Conservation (phyloP, 306 rosid species). For the Crataegus laevigata region DNA sequence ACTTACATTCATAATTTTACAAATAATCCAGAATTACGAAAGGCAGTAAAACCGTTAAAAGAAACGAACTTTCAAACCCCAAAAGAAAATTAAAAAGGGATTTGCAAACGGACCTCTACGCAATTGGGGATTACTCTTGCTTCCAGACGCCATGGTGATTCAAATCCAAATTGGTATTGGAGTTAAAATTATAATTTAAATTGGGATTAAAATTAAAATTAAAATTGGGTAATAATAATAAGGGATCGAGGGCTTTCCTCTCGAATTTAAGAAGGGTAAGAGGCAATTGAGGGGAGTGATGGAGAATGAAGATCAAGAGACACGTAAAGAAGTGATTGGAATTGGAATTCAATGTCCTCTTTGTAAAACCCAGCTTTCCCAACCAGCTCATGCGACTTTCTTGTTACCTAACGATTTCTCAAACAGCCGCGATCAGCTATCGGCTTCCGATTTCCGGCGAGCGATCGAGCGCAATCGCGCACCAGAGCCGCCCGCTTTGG, state of each 20-base stretch:
- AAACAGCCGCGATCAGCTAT: background rate
- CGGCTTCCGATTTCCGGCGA: background rate
- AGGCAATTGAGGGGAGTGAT: constrained; percentile 67
- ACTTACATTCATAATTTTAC: background rate
- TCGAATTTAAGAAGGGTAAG: constrained; percentile 35
- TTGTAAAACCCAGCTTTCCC: constrained; percentile 63
- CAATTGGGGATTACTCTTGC: constrained; percentile 58
- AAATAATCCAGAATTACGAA: background rate
- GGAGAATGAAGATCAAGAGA: constrained; percentile 73
- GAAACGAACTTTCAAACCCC: background rate
- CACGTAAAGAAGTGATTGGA: constrained; percentile 67
- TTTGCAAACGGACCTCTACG: constrained; percentile 56
- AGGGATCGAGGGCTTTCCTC: constrained; percentile 35
- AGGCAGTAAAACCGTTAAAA: background rate
- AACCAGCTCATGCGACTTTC: constrained; percentile 94
- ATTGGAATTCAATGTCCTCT: constrained; percentile 46
- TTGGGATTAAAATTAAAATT: constrained; percentile 2
- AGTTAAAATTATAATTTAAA: constrained; percentile 10
- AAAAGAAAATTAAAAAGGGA: background rate
- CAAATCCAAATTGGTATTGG: constrained; percentile 13
- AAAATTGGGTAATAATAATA: constrained; percentile 2
- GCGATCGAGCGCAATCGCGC: background rate
- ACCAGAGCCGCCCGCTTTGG: background rate
- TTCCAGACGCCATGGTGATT: constrained; percentile 59
- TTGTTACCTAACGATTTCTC: constrained; percentile 8